phyloP scores from a whole-genome alignment of 192 early-diverging fungal species.

The Backusella sp. region DNA sequence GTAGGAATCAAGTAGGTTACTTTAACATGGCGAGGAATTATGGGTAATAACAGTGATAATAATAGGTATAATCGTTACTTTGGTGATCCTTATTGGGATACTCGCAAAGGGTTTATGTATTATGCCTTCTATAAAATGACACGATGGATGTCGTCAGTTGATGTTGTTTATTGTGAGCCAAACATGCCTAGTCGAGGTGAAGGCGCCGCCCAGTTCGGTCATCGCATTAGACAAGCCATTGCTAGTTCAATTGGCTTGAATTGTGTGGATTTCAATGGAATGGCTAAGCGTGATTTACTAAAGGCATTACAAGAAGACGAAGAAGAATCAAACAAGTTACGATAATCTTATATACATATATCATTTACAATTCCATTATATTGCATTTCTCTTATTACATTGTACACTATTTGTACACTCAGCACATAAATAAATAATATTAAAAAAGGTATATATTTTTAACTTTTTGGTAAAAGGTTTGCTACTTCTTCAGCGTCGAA shows the following conservation, averaged over 20 bases:
- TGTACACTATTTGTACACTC: neutral
- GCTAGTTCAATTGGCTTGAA: constrained; percentile 6
- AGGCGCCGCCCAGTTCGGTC: constrained; percentile 4
- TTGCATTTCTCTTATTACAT: neutral
- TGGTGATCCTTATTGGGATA: constrained; percentile 30
- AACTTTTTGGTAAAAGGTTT: constrained; percentile 33
- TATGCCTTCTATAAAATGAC: constrained; percentile 33
- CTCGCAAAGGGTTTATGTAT: constrained; percentile 28
- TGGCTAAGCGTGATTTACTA: constrained; percentile 19
- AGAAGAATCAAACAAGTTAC: constrained; percentile 1
- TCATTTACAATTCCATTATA: neutral
- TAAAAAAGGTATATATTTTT: constrained; percentile 1
- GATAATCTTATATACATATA: neutral
- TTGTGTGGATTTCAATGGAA: constrained; percentile 23
- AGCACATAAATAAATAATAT: too few species aligned
- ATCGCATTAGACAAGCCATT: constrained; percentile 13
- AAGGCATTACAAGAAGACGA: neutral
- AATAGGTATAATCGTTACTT: constrained; percentile 13
- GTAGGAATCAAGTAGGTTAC: constrained; percentile 23
- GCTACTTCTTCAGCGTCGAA: constrained; percentile 60
- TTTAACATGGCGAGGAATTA: neutral
- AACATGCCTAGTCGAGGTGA: neutral
- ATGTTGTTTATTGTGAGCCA: constrained; percentile 19
- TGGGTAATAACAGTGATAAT: neutral
- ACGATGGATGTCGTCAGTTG: constrained; percentile 22